Conservation (phyloP, 2,329 filamentous ascomycete genomes). For the Sporothrix dimorphospora region DNA sequence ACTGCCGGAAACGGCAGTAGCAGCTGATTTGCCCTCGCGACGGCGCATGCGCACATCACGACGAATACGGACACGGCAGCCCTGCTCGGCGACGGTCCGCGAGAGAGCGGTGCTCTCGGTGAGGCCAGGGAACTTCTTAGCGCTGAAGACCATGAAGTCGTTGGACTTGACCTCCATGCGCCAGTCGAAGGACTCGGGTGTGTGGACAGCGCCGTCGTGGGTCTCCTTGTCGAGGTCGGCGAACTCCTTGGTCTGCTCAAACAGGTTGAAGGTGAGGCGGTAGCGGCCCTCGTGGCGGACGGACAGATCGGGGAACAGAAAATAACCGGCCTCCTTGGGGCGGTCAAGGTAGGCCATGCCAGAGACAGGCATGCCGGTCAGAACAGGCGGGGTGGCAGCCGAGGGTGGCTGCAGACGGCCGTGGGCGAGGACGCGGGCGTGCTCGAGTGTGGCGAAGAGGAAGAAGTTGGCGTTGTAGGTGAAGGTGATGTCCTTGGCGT, state of each 20-base stretch:
- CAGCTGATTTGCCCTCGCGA: constrained; percentile 53
- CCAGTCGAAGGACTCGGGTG: constrained; percentile 69
- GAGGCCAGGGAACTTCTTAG: constrained; percentile 97
- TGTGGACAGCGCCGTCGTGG: constrained; percentile 42
- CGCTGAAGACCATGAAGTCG: constrained; percentile 88
- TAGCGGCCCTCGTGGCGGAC: constrained; percentile 95
- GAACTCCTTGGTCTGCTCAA: constrained; percentile 87
- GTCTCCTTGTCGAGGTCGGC: constrained; percentile 71
- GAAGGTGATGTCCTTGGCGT: constrained; percentile 76
- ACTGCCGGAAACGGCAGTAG: constrained; percentile 12
- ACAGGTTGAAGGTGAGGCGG: constrained; percentile 87
- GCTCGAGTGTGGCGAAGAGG: constrained; percentile 88
- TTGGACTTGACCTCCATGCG: constrained; percentile 87
- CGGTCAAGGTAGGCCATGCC: constrained; percentile 96
- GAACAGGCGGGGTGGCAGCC: constrained; percentile 75
- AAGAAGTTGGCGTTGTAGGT: constrained; percentile 97
- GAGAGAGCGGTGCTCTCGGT: constrained; percentile 87
- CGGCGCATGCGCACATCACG: constrained; percentile 63
- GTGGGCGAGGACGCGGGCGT: constrained; percentile 79
- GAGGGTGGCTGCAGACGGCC: constrained; percentile 70
- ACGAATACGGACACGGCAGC: constrained; percentile 92
- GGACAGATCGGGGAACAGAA: constrained; percentile 95
- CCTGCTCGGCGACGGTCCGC: constrained; percentile 91
- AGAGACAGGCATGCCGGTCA: constrained; percentile 92
- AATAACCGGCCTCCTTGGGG: constrained; percentile 80